A percentile compares a stretch with the other conserved stretches of the same genome.
phyloP scores from a whole-genome alignment of 2,329 filamentous ascomycete species.

The Lojkania enalia region DNA sequence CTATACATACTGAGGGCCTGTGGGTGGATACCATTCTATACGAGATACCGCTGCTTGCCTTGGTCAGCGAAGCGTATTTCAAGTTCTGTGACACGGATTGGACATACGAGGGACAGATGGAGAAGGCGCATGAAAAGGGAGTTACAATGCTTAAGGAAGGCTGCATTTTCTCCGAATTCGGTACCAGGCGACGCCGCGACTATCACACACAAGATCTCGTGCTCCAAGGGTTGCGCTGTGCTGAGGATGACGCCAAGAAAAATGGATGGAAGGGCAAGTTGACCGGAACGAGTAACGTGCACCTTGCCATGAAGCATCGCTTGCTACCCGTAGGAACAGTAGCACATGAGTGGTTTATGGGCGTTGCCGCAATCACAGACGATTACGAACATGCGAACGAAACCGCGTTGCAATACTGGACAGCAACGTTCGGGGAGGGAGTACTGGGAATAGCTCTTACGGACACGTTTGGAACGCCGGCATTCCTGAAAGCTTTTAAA shows the following conservation, averaged over 20 bases:
- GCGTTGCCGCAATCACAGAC: conserved; percentile 85
- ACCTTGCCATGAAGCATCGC: conserved; percentile 91
- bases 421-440: conserved; percentile 83
- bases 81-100: conserved; percentile 94
- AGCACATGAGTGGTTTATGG: conserved; percentile 99
- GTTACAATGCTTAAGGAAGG: conserved; percentile 75
- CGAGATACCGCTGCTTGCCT: conserved; percentile 89
- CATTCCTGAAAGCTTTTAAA: conserved; percentile 84
- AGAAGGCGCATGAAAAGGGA: conserved; percentile 82
- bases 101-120: conserved; percentile 83
- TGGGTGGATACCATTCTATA: conserved; percentile 98
- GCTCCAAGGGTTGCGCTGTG: conserved; percentile 80
- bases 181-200: conserved; percentile 83
- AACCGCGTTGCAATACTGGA: conserved; percentile 83
- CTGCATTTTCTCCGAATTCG: conserved; percentile 92
- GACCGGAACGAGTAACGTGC: conserved; percentile 92
- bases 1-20: conserved; percentile 75
- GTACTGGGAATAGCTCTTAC: conserved; percentile 87
- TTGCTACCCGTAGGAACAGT: conserved; percentile 85
- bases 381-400: conserved; percentile 86
- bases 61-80: conserved; percentile 97
- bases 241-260: conserved; percentile 69
- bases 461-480: conserved; percentile 91
- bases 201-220: conserved; percentile 95
- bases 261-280: conserved; percentile 72